phyloP scores from a whole-genome alignment of 805 yeast genomes.

The Kurtzmaniella cleridarum region DNA sequence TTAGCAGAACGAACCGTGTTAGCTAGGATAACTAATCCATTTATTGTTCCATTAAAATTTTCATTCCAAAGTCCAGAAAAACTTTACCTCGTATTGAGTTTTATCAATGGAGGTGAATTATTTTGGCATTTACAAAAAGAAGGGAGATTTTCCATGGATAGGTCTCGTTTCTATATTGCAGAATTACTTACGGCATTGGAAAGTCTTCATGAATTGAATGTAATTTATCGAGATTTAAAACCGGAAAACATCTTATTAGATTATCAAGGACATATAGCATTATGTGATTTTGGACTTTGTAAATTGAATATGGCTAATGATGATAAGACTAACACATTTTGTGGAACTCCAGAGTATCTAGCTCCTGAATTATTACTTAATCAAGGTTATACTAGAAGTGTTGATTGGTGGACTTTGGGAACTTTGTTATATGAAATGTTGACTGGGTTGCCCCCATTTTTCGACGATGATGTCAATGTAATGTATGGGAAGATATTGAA shows the following conservation, averaged over 20 bases:
- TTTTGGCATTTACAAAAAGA: constrained; percentile 91
- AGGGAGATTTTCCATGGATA: constrained; percentile 80
- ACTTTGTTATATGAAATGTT: constrained; percentile 92
- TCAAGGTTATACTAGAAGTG: constrained; percentile 91
- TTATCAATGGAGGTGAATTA: constrained; percentile 95
- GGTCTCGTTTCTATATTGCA: constrained; percentile 91
- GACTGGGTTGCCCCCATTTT: constrained; percentile 95
- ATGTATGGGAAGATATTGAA: constrained; percentile 93
- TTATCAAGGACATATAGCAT: constrained; percentile 95
- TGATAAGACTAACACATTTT: constrained; percentile 86
- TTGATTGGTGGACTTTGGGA: constrained; percentile 99
- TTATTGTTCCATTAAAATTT: constrained; percentile 93
- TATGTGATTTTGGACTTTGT: constrained; percentile 96
- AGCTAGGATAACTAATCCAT: constrained; percentile 89
- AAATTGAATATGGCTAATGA: constrained; percentile 89
- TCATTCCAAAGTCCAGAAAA: constrained; percentile 97
- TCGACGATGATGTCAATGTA: constrained; percentile 85
- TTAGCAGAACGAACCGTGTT: constrained; percentile 93
- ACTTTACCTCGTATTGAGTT: constrained; percentile 81
- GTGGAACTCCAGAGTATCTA: constrained; percentile 97
- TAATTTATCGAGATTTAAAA: constrained; percentile 90
- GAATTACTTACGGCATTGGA: constrained; percentile 92
- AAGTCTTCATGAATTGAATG: constrained; percentile 83
- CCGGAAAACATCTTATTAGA: constrained; percentile 94
- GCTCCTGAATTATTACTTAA: constrained; percentile 92